A percentile compares a stretch with the other conserved stretches of the same genome.
phyloP scores from a whole-genome alignment of 371 early-diverging fungal genomes.

The Lichtheimia corymbifera region DNA sequence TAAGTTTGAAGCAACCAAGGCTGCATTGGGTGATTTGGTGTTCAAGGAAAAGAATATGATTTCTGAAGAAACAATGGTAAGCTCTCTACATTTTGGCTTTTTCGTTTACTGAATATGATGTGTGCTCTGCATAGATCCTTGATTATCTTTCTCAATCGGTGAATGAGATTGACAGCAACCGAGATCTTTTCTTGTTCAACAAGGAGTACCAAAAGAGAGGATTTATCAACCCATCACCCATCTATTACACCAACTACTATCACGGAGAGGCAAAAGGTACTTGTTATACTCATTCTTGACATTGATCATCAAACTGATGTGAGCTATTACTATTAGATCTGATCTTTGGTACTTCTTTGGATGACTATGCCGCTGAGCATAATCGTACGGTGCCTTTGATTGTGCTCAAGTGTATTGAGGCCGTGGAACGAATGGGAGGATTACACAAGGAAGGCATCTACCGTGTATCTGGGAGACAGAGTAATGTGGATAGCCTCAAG shows the following conservation, averaged over 20 bases:
- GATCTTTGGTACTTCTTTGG: constrained; percentile 59
- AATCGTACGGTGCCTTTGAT: constrained; percentile 55
- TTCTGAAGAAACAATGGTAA: constrained; percentile 30
- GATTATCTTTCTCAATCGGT: constrained; percentile 22
- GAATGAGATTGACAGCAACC: constrained; percentile 29
- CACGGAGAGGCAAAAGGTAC: constrained; percentile 40
- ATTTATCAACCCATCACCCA: constrained; percentile 41
- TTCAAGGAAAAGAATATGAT: constrained; percentile 39
- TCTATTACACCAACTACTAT: constrained; percentile 54
- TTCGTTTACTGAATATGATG: too few relatives aligned
- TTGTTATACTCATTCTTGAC: constrained; percentile 5
- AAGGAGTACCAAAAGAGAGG: constrained; percentile 42
- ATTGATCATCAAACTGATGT: too few relatives aligned
- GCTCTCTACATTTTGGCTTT: background rate
- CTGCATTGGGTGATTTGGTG: constrained; percentile 40
- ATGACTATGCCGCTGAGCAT: constrained; percentile 46
- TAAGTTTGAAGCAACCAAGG: constrained; percentile 34
- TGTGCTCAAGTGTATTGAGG: constrained; percentile 58
- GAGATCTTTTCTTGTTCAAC: constrained; percentile 33
- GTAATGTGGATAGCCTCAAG: constrained; percentile 55
- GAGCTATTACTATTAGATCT: constrained; percentile 31
- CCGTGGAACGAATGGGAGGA: constrained; percentile 64
- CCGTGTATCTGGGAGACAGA: constrained; percentile 68
- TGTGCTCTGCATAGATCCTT: constrained; percentile 13
- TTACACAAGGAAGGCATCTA: constrained; percentile 72